These are phyloP conservation scores for Arxiozyma slooffiae DNA, from an alignment of 1,139 yeast species.

Conservation along the genomic window DNA sequence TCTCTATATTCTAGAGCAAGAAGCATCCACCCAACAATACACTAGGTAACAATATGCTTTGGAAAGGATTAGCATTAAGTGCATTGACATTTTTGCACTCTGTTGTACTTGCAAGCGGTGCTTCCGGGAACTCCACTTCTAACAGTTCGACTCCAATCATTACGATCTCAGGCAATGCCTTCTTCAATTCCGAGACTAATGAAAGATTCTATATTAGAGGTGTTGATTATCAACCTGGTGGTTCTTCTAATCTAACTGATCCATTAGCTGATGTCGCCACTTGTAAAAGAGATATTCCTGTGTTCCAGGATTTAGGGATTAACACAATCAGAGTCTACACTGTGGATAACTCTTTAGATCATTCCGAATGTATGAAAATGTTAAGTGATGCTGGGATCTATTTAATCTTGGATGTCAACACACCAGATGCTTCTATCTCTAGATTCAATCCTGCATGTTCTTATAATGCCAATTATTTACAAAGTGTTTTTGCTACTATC, in stretches of 20 bases:
- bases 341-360: conserved; percentile 71
- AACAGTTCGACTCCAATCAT: conserved; percentile 38
- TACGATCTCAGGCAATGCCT: conserved; percentile 65
- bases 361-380: conserved; percentile 82
- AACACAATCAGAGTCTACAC: conserved; percentile 80
- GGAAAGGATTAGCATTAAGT: background rate
- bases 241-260: conserved; percentile 60
- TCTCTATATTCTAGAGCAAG: too few species aligned
- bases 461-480: conserved; percentile 43
- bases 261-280: conserved; percentile 45
- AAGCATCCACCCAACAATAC: background rate
- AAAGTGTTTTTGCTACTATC: conserved; percentile 52
- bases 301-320: conserved; percentile 39
- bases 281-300: conserved; percentile 54
- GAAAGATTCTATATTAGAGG: conserved; percentile 53
- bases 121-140: background rate
- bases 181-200: conserved; percentile 41
- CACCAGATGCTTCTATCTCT: conserved; percentile 58
- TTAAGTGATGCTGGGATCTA: conserved; percentile 88
- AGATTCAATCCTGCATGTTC: conserved; percentile 51
- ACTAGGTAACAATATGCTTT: background rate
- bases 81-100: background rate
- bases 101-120: background rate
- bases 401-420: conserved; percentile 66
- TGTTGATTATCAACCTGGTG: conserved; percentile 77